These are phyloP conservation scores for Eucalyptus regnans DNA, from an alignment of 345 rosid species.

Conservation along the genomic window DNA sequence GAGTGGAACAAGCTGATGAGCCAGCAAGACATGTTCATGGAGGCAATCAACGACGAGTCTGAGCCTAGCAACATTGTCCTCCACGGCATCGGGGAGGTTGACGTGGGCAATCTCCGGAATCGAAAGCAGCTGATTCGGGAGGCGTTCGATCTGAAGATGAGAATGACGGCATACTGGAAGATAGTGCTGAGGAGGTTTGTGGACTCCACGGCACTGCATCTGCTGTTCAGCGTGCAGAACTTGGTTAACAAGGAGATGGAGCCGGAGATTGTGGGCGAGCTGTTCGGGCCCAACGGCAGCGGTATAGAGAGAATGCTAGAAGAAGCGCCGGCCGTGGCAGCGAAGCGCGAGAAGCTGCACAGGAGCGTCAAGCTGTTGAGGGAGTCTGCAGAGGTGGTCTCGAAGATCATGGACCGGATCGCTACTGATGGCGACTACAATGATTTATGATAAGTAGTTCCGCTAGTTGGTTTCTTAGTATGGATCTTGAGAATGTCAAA, in stretches of 20 bases:
- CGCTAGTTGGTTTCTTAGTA: background rate
- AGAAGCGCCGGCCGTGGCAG: slow-evolving; percentile 5
- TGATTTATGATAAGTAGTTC: background rate
- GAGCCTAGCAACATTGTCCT: background rate
- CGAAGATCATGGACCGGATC: background rate
- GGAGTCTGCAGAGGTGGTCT: slow-evolving; percentile 8
- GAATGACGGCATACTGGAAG: slow-evolving; percentile 16
- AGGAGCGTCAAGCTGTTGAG: slow-evolving; percentile 3
- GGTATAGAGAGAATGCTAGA: slow-evolving; percentile 7
- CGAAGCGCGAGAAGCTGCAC: slow-evolving; percentile 6
- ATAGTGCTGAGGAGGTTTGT: slow-evolving; percentile 12
- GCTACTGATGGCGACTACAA: background rate
- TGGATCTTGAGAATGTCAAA: background rate
- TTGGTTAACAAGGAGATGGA: slow-evolving; percentile 12
- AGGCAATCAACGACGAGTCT: background rate
- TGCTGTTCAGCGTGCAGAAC: background rate
- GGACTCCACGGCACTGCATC: slow-evolving; percentile 7
- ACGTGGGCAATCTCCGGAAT: background rate
- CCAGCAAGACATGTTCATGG: background rate
- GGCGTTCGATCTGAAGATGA: slow-evolving; percentile 19
- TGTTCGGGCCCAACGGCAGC: background rate
- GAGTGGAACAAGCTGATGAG: slow-evolving; percentile 9
- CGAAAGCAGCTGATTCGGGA: background rate
- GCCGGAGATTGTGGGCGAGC: background rate
- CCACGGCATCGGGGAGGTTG: slow-evolving; percentile 1